phyloP scores from a whole-genome alignment of 164 flowering plant genomes.

The Vitis rotundifolia region DNA sequence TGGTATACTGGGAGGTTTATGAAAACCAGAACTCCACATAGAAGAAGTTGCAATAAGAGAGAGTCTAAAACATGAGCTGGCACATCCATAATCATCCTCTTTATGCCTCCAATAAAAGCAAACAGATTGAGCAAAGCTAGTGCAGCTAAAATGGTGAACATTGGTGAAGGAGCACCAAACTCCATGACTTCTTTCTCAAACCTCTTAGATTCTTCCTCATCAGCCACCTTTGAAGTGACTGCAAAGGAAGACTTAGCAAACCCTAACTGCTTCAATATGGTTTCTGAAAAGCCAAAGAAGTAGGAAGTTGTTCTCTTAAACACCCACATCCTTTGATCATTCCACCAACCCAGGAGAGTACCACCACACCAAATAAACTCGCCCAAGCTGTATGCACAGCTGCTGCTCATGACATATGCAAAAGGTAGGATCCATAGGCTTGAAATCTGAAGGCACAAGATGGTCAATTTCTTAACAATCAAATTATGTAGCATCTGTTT shows the following conservation, averaged over 20 bases:
- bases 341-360: constrained; percentile 29
- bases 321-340: constrained; percentile 25
- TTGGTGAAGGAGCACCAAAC: constrained; percentile 37
- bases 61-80: constrained; percentile 8
- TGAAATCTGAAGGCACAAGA: constrained; percentile 30
- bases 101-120: constrained; percentile 14
- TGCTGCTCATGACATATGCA: constrained; percentile 28
- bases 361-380: constrained; percentile 47
- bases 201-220: constrained; percentile 30
- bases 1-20: constrained; percentile 28
- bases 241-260: constrained; percentile 20
- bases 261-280: constrained; percentile 22
- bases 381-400: constrained; percentile 15
- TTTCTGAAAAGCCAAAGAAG: constrained; percentile 22
- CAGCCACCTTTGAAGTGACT: constrained; percentile 29
- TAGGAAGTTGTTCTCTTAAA: constrained; percentile 23
- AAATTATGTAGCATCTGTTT: too few species aligned
- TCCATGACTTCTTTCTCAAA: constrained; percentile 34
- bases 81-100: constrained; percentile 11
- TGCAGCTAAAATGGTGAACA: constrained; percentile 32
- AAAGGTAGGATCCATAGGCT: constrained; percentile 57
- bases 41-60: constrained; percentile 18
- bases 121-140: constrained; percentile 25
- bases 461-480: not conserved
- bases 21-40: constrained; percentile 24